A percentile compares a stretch with the other conserved stretches of the same genome.
Evolutionary conservation across 2,329 filamentous ascomycete genomes (phyloP).

Genomic region (Didymella keratinophila): DNA sequence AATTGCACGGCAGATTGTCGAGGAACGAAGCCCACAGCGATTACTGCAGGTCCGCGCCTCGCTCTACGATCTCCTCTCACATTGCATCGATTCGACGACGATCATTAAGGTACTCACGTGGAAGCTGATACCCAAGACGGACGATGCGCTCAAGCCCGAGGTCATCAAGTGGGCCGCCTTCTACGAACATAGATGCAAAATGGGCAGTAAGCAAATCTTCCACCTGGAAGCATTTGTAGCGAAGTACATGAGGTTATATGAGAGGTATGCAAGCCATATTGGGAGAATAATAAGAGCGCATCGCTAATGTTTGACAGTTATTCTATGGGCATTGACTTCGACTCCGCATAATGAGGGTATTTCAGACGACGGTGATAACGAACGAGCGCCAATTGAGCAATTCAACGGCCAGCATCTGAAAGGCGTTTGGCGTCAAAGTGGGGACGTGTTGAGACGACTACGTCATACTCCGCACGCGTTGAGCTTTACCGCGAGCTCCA

Average conservation of each 20-base stretch:
- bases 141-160: conserved; percentile 88
- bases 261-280: conserved; percentile 69
- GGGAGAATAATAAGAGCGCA: background rate
- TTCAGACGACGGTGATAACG: no score
- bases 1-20: conserved; percentile 91
- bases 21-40: conserved; percentile 87
- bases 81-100: conserved; percentile 94
- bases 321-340: conserved; percentile 75
- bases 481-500: conserved; percentile 16
- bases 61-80: conserved; percentile 95
- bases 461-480: conserved; percentile 23
- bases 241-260: conserved; percentile 96
- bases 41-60: conserved; percentile 90
- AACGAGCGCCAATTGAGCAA: background rate
- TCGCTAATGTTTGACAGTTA: conserved; percentile 46
- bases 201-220: conserved; percentile 94
- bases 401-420: conserved; percentile 4
- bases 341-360: conserved; percentile 28
- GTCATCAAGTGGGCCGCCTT: conserved; percentile 96
- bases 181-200: conserved; percentile 93
- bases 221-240: conserved; percentile 98
- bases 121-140: conserved; percentile 85
- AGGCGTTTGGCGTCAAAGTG: conserved; percentile 30
- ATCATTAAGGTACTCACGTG: conserved; percentile 95
- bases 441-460: conserved; percentile 24